phyloP scores from a whole-genome alignment of 2,329 filamentous ascomycete species.

The Aspergillus pseudotamarii region DNA sequence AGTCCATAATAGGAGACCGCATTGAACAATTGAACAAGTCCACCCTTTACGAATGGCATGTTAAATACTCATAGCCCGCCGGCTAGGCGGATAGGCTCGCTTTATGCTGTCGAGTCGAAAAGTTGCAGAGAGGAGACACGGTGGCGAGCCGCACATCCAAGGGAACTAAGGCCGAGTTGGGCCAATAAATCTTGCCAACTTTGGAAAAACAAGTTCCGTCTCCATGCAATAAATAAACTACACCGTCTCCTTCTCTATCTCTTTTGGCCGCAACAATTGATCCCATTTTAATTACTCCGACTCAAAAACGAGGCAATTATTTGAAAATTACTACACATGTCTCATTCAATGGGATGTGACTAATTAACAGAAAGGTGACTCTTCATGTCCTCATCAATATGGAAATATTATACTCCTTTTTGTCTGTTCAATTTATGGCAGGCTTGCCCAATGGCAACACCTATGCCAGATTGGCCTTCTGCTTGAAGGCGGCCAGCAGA shows the following conservation, averaged over 20 bases:
- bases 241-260: not conserved
- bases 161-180: not conserved
- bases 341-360: constrained; percentile 5
- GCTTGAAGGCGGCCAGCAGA: constrained; percentile 91
- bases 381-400: constrained; percentile 24
- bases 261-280: not conserved
- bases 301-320: not conserved
- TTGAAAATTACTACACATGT: not conserved
- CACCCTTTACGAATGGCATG: constrained; percentile 2
- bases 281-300: not conserved
- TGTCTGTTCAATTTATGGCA: constrained; percentile 8
- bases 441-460: not conserved
- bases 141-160: constrained; percentile 2
- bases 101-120: constrained; percentile 1
- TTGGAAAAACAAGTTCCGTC: not conserved
- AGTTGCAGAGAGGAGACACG: constrained; percentile 2
- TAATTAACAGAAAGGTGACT: constrained; percentile 18
- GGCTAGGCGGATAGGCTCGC: constrained; percentile 7
- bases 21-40: constrained; percentile 2
- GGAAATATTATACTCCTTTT: constrained; percentile 18
- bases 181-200: constrained; percentile 1
- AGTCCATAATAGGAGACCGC: constrained; percentile 17
- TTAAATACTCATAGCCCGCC: constrained; percentile 5
- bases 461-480: constrained; percentile 58
- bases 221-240: not conserved